These are phyloP conservation scores for Ceratobasidium sp. DNA, from an alignment of 1,284 basidiomycete species.

Conservation along the genomic window DNA sequence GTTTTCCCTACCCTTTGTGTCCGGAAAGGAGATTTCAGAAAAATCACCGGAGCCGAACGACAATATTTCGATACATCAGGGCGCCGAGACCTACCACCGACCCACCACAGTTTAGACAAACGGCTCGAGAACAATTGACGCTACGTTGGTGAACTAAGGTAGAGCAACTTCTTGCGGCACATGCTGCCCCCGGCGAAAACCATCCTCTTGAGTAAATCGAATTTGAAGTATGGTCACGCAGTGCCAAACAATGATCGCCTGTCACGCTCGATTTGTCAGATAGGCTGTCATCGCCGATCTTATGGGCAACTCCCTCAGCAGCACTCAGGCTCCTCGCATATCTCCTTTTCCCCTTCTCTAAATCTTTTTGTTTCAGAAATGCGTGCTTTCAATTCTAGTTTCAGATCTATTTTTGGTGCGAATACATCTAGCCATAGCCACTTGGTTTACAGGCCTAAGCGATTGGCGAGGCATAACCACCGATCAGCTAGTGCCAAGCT, in stretches of 20 bases:
- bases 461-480: slow-evolving; percentile 3
- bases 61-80: background rate
- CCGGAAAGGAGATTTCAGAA: background rate
- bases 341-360: background rate
- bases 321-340: background rate
- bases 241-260: slow-evolving; percentile 29
- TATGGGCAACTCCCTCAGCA: slow-evolving; percentile 7
- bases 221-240: slow-evolving; percentile 6
- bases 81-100: background rate
- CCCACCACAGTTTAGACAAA: background rate
- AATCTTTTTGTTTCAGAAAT: slow-evolving; percentile 5
- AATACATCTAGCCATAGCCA: background rate
- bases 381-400: slow-evolving; percentile 6
- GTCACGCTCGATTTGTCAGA: slow-evolving; percentile 24
- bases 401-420: background rate
- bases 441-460: background rate
- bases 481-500: slow-evolving; percentile 72
- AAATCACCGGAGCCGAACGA: slow-evolving; percentile 12
- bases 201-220: too few relatives aligned
- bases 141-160: background rate
- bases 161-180: too few relatives aligned
- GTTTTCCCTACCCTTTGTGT: slow-evolving; percentile 15
- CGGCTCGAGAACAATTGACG: background rate
- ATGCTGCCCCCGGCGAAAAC: too few relatives aligned
- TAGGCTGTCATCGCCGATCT: slow-evolving; percentile 15